Percentiles rank a stretch among this genome's conserved stretches.
Evolutionary conservation across 2,329 filamentous ascomycete genomes (phyloP).

Genomic region (Penicillium janthinellum): DNA sequence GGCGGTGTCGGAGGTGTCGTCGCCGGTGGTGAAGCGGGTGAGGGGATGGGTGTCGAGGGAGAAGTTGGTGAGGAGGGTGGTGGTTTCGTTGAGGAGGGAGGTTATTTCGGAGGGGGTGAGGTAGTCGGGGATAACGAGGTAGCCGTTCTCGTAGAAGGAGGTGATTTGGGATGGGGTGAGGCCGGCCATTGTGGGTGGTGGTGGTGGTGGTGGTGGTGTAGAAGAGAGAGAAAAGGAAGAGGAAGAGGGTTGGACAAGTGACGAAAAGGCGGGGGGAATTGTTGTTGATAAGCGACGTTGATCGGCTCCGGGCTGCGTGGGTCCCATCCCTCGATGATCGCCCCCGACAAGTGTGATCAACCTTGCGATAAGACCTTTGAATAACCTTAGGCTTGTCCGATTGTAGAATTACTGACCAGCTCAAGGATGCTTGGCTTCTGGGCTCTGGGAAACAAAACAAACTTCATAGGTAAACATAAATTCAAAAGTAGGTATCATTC

Average conservation of each 20-base stretch:
- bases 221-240: neutral
- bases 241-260: conserved; percentile 4
- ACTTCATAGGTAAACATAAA: no score
- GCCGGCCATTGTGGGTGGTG: conserved; percentile 43
- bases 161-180: conserved; percentile 72
- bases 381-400: no score
- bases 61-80: conserved; percentile 72
- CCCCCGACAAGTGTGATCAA: no score
- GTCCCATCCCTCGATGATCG: no score
- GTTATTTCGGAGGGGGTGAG: conserved; percentile 67
- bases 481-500: conserved; percentile 7
- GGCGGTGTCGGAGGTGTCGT: conserved; percentile 56
- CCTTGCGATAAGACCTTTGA: neutral
- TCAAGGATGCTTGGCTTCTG: no score
- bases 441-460: no score
- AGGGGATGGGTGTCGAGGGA: conserved; percentile 82
- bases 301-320: neutral
- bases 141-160: conserved; percentile 80
- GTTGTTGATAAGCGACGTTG: conserved; percentile 23
- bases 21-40: conserved; percentile 90
- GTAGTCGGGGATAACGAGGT: conserved; percentile 81
- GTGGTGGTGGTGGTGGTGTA: neutral
- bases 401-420: no score
- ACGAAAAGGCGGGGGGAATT: conserved; percentile 25
- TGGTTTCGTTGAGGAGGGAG: conserved; percentile 72